A percentile compares a stretch with the other conserved stretches of the same genome.
phyloP scores from a whole-genome alignment of 768 basidiomycete genomes.

The Rhodotorula paludigena region DNA sequence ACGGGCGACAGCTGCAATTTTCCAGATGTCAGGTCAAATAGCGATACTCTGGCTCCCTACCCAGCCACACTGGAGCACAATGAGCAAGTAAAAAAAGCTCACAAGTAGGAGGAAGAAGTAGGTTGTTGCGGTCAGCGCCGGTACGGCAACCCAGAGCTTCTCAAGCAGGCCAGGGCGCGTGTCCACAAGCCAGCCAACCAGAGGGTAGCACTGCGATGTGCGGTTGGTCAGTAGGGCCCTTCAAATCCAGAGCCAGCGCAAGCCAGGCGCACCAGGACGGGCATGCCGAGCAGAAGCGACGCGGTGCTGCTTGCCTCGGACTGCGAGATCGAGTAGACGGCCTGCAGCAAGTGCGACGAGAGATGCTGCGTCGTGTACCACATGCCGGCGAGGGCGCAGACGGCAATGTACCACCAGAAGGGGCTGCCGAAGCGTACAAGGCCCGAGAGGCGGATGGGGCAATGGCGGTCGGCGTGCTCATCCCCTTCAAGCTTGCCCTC shows the following conservation, averaged over 20 bases:
- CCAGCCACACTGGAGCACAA: too few species aligned
- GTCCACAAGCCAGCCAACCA: slow-evolving; percentile 20
- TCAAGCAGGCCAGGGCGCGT: slow-evolving; percentile 4
- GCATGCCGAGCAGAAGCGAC: slow-evolving; percentile 4
- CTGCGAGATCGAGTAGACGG: slow-evolving; percentile 11
- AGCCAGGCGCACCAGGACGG: slow-evolving; percentile 8
- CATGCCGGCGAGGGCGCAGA: slow-evolving; percentile 31
- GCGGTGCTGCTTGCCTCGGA: slow-evolving; percentile 1
- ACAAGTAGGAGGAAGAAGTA: slow-evolving; percentile 3
- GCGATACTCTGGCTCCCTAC: too few species aligned
- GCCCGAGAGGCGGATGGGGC: slow-evolving; percentile 1
- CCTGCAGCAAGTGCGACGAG: slow-evolving; percentile 21
- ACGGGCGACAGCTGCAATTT: not conserved
- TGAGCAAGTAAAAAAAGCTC: not conserved
- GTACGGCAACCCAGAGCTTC: slow-evolving; percentile 7
- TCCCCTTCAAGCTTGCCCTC: too few species aligned
- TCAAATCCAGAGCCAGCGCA: too few species aligned
- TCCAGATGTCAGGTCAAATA: fast-evolving
- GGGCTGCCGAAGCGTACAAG: slow-evolving; percentile 10
- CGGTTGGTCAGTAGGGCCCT: not conserved
- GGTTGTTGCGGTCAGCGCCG: not conserved
- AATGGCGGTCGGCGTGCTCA: not conserved
- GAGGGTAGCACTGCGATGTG: slow-evolving; percentile 13
- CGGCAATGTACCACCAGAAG: slow-evolving; percentile 24
- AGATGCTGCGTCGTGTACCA: slow-evolving; percentile 39